Conservation (phyloP, 129 eudicot genomes). For the Calendula officinalis region DNA sequence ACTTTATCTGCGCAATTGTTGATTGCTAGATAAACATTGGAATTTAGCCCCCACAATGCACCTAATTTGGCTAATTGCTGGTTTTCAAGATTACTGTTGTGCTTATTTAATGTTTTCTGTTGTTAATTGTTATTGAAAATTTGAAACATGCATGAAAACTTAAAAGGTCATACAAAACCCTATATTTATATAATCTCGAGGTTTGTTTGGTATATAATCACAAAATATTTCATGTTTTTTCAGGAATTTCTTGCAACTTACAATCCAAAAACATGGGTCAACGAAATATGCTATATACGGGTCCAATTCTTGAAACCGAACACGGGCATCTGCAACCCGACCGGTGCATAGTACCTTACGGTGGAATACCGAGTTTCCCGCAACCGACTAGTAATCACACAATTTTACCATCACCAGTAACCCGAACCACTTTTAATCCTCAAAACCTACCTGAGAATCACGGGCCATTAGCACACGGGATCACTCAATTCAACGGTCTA, state of each 20-base stretch:
- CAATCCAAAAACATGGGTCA: constrained; percentile 48
- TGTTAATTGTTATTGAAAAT: constrained; percentile 6
- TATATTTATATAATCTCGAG: too few species aligned
- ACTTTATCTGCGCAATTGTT: constrained; percentile 1
- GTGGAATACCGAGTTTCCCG: constrained; percentile 46
- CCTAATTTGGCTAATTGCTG: constrained; percentile 15
- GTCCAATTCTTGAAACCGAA: constrained; percentile 57
- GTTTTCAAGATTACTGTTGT: constrained; percentile 12
- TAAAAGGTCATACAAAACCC: too few species aligned
- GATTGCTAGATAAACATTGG: constrained; percentile 7
- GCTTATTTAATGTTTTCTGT: constrained; percentile 4
- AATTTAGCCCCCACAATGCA: constrained; percentile 16
- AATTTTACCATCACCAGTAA: constrained; percentile 18
- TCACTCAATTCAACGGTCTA: constrained; percentile 29
- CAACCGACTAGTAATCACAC: constrained; percentile 22
- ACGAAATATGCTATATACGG: constrained; percentile 55
- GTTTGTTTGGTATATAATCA: too few species aligned
- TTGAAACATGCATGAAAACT: constrained; percentile 4
- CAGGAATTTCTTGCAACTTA: constrained; percentile 32
- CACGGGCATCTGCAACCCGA: constrained; percentile 59
- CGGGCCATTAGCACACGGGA: constrained; percentile 50
- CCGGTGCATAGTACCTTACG: constrained; percentile 47
- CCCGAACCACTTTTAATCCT: constrained; percentile 40
- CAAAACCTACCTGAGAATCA: constrained; percentile 60
- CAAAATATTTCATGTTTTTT: constrained; percentile 2